phyloP scores from a whole-genome alignment of 2,329 filamentous ascomycete species.

The Paecilomyces sp. region DNA sequence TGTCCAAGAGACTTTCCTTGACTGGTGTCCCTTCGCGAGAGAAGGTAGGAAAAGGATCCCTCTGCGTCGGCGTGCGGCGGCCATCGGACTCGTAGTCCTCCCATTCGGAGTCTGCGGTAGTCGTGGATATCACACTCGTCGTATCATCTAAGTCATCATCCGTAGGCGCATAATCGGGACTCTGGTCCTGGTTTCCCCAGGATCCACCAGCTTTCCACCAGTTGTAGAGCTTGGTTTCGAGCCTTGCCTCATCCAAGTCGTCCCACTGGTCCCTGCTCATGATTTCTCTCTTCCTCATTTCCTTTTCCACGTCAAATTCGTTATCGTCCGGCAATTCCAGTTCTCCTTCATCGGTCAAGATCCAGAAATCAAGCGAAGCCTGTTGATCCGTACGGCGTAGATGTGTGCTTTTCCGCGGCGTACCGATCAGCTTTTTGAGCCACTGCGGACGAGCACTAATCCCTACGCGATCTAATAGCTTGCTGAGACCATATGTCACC shows the following conservation, averaged over 20 bases:
- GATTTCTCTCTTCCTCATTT: slow-evolving; percentile 59
- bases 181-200: slow-evolving; percentile 76
- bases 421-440: slow-evolving; percentile 40
- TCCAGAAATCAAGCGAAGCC: slow-evolving; percentile 45
- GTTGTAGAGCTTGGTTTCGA: slow-evolving; percentile 69
- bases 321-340: slow-evolving; percentile 53
- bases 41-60: slow-evolving; percentile 45
- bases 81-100: slow-evolving; percentile 44
- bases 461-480: slow-evolving; percentile 51
- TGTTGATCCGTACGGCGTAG: slow-evolving; percentile 6
- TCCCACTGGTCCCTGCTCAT: slow-evolving; percentile 34
- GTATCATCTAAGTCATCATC: slow-evolving; percentile 58
- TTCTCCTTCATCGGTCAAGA: slow-evolving; percentile 46
- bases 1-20: slow-evolving; percentile 56
- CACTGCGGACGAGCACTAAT: slow-evolving; percentile 58
- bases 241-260: slow-evolving; percentile 52
- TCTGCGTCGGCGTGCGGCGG: slow-evolving; percentile 67
- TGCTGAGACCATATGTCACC: slow-evolving; percentile 48
- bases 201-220: slow-evolving; percentile 81
- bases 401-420: slow-evolving; percentile 12
- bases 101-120: slow-evolving; percentile 42
- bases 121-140: slow-evolving; percentile 71
- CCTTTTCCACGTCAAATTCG: slow-evolving; percentile 71
- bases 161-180: slow-evolving; percentile 64
- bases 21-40: slow-evolving; percentile 44